phyloP scores from a whole-genome alignment of 345 rosid genomes.

The Nasturtium officinale region DNA sequence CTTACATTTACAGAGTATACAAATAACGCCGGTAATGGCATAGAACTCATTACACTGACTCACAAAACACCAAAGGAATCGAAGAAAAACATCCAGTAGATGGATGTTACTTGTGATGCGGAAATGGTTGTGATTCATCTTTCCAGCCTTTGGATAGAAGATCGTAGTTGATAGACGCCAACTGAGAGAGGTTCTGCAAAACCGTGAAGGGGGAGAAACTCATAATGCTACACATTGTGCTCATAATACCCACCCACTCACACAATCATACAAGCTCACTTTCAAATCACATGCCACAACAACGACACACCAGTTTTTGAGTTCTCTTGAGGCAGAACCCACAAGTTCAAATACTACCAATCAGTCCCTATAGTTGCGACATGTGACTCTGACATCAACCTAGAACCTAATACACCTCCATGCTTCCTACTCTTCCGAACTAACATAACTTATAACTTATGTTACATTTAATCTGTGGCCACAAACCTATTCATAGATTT shows the following conservation, averaged over 20 bases:
- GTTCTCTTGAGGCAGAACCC: slow-evolving; percentile 9
- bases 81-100: slow-evolving; percentile 1
- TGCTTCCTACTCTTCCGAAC: neutral
- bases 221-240: slow-evolving; percentile 3
- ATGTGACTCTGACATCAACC: neutral
- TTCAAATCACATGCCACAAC: neutral
- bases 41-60: slow-evolving; percentile 32
- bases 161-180: slow-evolving; percentile 97
- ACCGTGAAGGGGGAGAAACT: slow-evolving; percentile 27
- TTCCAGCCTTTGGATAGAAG: slow-evolving; percentile 96
- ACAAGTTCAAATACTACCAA: neutral
- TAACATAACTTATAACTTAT: slow-evolving; percentile 21
- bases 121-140: slow-evolving; percentile 65
- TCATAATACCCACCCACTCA: neutral
- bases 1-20: slow-evolving; percentile 83
- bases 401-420: neutral
- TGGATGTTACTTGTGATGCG: slow-evolving; percentile 46
- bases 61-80: slow-evolving; percentile 34
- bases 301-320: neutral
- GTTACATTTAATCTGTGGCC: neutral
- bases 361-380: slow-evolving; percentile 7
- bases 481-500: slow-evolving; percentile 13
- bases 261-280: slow-evolving; percentile 6
- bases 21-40: slow-evolving; percentile 41
- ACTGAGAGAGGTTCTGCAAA: slow-evolving; percentile 89